Conservation (phyloP, 345 rosid species). For the Hibiscus syriacus region DNA sequence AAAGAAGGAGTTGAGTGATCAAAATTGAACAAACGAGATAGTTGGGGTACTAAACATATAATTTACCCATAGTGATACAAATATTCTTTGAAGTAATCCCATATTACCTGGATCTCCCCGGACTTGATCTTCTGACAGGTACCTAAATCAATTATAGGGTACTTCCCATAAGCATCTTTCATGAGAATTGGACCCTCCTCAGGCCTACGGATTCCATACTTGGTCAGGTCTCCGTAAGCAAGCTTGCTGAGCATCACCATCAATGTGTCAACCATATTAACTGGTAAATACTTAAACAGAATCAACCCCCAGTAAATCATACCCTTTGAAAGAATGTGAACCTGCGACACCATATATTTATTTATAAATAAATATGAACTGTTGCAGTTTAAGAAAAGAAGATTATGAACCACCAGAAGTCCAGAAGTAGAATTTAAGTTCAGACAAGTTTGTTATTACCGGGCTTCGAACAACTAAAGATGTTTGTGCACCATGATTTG, state of each 20-base stretch:
- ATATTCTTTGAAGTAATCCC: no score
- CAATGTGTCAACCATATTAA: conserved; percentile 31
- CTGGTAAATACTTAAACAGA: conserved; percentile 30
- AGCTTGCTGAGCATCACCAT: conserved; percentile 31
- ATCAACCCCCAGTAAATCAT: conserved; percentile 25
- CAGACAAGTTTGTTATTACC: no score
- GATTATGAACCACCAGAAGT: no score
- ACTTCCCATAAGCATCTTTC: conserved; percentile 27
- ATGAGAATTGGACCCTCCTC: conserved; percentile 24
- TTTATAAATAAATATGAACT: no score
- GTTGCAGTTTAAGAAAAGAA: no score
- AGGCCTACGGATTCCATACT: conserved; percentile 27
- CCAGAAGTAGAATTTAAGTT: no score
- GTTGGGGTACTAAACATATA: no score
- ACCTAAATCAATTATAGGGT: conserved; percentile 28
- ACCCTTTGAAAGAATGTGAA: conserved; percentile 46
- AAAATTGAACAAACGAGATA: no score
- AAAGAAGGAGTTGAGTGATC: no score
- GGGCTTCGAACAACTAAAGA: conserved; percentile 57
- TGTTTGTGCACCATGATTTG: conserved; percentile 47
- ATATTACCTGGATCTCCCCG: conserved; percentile 36
- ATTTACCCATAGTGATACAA: no score
- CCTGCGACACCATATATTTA: conserved; percentile 30
- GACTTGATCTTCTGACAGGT: conserved; percentile 29
- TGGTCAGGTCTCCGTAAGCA: conserved; percentile 40